phyloP scores from a whole-genome alignment of 2,329 filamentous ascomycete species.

The Sporothrix inflata region DNA sequence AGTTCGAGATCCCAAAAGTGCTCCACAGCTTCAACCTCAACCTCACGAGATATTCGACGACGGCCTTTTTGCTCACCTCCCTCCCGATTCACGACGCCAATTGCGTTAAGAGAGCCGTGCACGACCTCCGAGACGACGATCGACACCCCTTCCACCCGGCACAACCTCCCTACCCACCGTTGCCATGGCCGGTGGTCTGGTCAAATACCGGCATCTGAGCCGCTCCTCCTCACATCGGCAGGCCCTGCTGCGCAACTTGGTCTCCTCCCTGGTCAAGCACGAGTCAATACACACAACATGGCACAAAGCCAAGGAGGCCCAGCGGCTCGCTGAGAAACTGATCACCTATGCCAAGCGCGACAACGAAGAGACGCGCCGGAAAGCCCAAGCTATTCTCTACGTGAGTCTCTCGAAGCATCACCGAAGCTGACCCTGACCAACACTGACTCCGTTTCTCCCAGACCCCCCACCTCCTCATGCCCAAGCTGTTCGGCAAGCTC shows the following conservation, averaged over 20 bases:
- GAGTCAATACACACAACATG: constrained; percentile 95
- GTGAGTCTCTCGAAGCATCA: constrained; percentile 57
- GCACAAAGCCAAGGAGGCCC: constrained; percentile 96
- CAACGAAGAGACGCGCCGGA: constrained; percentile 75
- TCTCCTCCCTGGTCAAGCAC: constrained; percentile 90
- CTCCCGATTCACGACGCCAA: neutral
- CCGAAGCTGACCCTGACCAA: no score
- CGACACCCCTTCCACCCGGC: constrained; percentile 20
- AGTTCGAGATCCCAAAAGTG: constrained; percentile 28
- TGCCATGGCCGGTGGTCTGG: constrained; percentile 79
- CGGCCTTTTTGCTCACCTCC: neutral
- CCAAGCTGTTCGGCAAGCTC: constrained; percentile 86
- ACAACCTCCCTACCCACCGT: constrained; percentile 18
- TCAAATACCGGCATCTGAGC: constrained; percentile 87
- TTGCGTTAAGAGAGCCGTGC: neutral
- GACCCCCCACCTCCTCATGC: constrained; percentile 71
- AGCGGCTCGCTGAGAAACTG: constrained; percentile 89
- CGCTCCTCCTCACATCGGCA: constrained; percentile 85
- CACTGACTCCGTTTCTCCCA: constrained; percentile 43
- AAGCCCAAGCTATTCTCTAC: constrained; percentile 81
- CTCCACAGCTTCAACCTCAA: constrained; percentile 22
- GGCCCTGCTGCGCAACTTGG: constrained; percentile 91
- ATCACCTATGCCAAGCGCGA: constrained; percentile 94
- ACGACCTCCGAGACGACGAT: neutral
- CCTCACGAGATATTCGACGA: constrained; percentile 2